Evolutionary conservation across 192 early-diverging fungal species (phyloP), one percentile per base, ranked within the genome.

Genomic region (Oehlia diaphana): DNA sequence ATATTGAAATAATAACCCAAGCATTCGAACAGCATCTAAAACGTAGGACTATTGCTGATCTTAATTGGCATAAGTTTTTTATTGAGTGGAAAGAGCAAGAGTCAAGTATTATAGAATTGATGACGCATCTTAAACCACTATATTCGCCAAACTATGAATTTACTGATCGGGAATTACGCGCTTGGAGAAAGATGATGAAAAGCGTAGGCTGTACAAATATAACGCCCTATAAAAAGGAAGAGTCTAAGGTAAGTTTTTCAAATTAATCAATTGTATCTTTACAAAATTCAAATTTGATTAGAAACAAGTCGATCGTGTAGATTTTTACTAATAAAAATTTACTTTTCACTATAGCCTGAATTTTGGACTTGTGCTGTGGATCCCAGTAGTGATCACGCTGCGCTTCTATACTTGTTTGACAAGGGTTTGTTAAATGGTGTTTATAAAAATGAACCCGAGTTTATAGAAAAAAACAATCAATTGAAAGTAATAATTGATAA

Each of bases 31-130:
- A 19, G 2, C 23, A 63, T 63, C 62, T 63, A 63, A 63, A 63
- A 23, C 4, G 4, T 63, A 13, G 21, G 23, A 63, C 62, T 63
- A 19, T 63, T 63, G 2, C 4, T 63, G 39, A 39, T 9, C 12
- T 68, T 37, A 12, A 33, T 23, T 68, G 66, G 66, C 35, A 68
- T 53, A 21, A 53, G 6, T 35, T 47, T 72, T 72, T 72, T 53
- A 31, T 31, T 31, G 28, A 31, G 28, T 31, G 28, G 28, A 31
- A 31, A 31, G 28, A 31, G 28, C 28, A 72, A 72, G 28, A 72
- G 8, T 50, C 23, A 23, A 28, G 3, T n/a, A 50, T 72, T 33
- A 72, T 72, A 26, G 47, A 72, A 72, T 50, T 72, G 13, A 12
- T 14, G 12, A 23, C 19, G 21, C 19, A 10, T 9, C 33, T 72